These are phyloP conservation scores for Tuber umbilicatum DNA, from an alignment of 495 filamentous ascomycete species.

Conservation along the genomic window DNA sequence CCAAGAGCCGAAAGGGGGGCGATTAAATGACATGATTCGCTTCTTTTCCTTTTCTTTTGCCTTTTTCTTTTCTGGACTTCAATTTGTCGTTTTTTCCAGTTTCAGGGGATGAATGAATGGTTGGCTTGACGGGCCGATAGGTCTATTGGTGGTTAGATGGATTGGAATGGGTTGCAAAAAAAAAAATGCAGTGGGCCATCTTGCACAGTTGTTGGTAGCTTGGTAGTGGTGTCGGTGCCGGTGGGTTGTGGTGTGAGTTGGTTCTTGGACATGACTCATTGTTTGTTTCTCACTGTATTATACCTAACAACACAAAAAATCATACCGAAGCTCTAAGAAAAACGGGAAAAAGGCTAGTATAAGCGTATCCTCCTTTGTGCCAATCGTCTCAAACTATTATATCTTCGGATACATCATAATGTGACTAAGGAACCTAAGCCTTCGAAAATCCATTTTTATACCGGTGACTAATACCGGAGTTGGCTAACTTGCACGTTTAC, in stretches of 20 bases:
- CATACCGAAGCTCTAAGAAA: no score
- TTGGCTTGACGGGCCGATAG: not conserved
- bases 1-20: slow-evolving; percentile 21
- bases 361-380: not conserved
- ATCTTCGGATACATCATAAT: not conserved
- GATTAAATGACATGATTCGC: slow-evolving; percentile 4
- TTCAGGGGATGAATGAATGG: not conserved
- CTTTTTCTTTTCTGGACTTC: not conserved
- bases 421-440: not conserved
- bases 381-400: not conserved
- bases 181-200: not conserved
- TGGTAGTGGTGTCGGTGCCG: not conserved
- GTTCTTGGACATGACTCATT: not conserved
- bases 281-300: not conserved
- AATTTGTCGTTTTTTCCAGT: not conserved
- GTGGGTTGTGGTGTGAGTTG: not conserved
- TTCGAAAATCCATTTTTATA: not conserved
- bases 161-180: not conserved
- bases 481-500: not conserved
- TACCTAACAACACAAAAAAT: not conserved
- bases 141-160: not conserved
- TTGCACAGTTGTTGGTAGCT: not conserved
- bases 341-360: not conserved
- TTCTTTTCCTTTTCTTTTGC: not conserved
- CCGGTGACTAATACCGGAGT: not conserved